phyloP scores from a whole-genome alignment of 176 grass and related monocot species.

The Musa schizocarpa region DNA sequence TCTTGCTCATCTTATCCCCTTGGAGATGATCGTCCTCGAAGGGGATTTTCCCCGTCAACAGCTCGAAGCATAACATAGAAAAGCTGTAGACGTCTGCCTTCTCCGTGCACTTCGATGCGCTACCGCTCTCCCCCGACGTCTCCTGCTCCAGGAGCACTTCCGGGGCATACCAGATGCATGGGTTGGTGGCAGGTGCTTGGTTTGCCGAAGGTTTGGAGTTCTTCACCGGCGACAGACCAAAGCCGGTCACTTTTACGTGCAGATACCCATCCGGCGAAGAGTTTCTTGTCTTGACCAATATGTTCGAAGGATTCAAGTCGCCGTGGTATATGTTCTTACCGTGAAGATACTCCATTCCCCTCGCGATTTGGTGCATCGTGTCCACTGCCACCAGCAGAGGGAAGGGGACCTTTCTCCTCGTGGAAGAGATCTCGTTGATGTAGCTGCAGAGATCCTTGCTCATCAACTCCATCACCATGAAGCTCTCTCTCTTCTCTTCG shows the following conservation, averaged over 20 bases:
- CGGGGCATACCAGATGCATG: slow-evolving; percentile 83
- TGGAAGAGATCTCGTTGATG: slow-evolving; percentile 52
- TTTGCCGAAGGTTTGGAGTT: slow-evolving; percentile 17
- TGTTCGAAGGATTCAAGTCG: slow-evolving; percentile 58
- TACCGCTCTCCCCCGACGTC: neutral
- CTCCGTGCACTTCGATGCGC: slow-evolving; percentile 35
- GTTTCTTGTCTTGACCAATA: slow-evolving; percentile 53
- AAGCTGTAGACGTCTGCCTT: slow-evolving; percentile 96
- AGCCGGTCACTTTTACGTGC: slow-evolving; percentile 61
- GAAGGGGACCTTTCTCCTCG: slow-evolving; percentile 48
- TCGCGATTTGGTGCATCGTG: slow-evolving; percentile 80
- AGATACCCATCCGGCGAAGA: slow-evolving; percentile 48
- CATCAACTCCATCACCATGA: slow-evolving; percentile 71
- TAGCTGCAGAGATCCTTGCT: slow-evolving; percentile 56
- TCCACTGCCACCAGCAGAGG: slow-evolving; percentile 57
- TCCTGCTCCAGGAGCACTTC: slow-evolving; percentile 47
- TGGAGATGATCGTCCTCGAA: slow-evolving; percentile 95
- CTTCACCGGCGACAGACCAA: slow-evolving; percentile 28
- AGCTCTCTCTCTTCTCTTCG: slow-evolving; percentile 73
- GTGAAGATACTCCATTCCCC: slow-evolving; percentile 90
- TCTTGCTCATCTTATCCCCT: slow-evolving; percentile 90
- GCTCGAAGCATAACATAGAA: slow-evolving; percentile 87
- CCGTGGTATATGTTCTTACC: slow-evolving; percentile 62
- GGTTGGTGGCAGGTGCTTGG: slow-evolving; percentile 10
- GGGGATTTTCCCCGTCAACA: slow-evolving; percentile 82